Evolutionary conservation across 2,329 filamentous ascomycete genomes (phyloP).

Genomic region (Zymoseptoria tritici): DNA sequence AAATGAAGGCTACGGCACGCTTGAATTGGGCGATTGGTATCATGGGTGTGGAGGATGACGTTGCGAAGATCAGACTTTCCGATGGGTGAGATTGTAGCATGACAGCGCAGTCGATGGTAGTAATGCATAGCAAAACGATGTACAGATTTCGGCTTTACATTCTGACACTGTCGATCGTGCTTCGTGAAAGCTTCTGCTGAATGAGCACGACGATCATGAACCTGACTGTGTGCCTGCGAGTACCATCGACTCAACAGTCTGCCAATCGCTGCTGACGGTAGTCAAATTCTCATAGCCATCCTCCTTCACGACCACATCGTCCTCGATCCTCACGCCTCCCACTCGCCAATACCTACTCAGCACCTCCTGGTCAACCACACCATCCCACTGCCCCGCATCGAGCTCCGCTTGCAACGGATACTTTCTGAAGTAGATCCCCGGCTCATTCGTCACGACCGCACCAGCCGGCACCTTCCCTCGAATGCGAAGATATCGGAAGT

Average conservation of each 20-base stretch:
- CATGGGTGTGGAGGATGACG: conserved; percentile 68
- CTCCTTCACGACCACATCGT: conserved; percentile 75
- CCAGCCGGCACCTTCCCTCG: conserved; percentile 45
- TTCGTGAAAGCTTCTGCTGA: background rate
- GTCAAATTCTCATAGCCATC: conserved; percentile 79
- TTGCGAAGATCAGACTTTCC: conserved; percentile 30
- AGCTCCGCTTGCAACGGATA: conserved; percentile 66
- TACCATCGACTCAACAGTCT: conserved; percentile 22
- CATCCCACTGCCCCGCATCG: conserved; percentile 51
- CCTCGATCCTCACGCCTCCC: conserved; percentile 84
- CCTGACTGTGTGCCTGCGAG: background rate
- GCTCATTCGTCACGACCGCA: conserved; percentile 89
- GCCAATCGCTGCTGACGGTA: conserved; percentile 58
- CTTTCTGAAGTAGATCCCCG: conserved; percentile 73
- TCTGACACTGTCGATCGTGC: background rate
- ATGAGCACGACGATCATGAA: background rate
- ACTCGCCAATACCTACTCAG: conserved; percentile 66
- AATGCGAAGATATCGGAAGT: conserved; percentile 83
- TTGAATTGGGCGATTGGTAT: conserved; percentile 72
- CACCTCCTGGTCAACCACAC: conserved; percentile 58
- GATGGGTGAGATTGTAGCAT: background rate
- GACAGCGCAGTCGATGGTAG: background rate
- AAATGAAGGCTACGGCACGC: conserved; percentile 55
- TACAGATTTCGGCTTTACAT: background rate
- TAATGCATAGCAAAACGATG: background rate